Evolutionary conservation across 2,329 filamentous ascomycete species (phyloP).

Genomic region (Periconia digitata): DNA sequence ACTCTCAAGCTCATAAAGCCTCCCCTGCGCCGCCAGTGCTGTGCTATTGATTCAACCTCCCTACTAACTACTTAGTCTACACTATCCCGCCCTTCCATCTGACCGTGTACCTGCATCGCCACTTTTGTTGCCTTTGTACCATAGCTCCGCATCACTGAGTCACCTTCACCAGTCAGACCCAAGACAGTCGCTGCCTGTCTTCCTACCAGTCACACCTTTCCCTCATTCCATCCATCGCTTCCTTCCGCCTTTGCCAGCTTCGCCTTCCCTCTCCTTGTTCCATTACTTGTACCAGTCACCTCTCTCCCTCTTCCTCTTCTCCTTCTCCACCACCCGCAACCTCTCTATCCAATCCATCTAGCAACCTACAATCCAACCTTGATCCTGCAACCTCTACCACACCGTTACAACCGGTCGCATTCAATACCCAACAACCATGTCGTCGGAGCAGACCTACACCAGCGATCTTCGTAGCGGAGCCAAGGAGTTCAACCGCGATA

Average conservation of each 20-base stretch:
- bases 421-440: slow-evolving; percentile 38
- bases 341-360: slow-evolving; percentile 21
- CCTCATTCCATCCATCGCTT: slow-evolving; percentile 21
- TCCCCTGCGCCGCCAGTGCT: slow-evolving; percentile 3
- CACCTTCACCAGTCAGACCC: slow-evolving; percentile 38
- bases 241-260: slow-evolving; percentile 8
- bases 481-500: slow-evolving; percentile 55
- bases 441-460: slow-evolving; percentile 51
- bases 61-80: no score
- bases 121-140: slow-evolving; percentile 12
- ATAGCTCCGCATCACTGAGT: slow-evolving; percentile 32
- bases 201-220: slow-evolving; percentile 34
- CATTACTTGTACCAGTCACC: neutral
- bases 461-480: slow-evolving; percentile 57
- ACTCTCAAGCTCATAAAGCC: slow-evolving; percentile 9
- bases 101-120: slow-evolving; percentile 31
- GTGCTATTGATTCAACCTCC: slow-evolving; percentile 6
- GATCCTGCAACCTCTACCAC: slow-evolving; percentile 6
- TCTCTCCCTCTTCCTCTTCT: slow-evolving; percentile 16
- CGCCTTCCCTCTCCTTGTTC: neutral
- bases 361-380: slow-evolving; percentile 4
- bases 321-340: slow-evolving; percentile 1
- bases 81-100: neutral
- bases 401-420: slow-evolving; percentile 10
- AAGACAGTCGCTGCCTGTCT: slow-evolving; percentile 34